Base-by-base conservation (phyloP, 768 basidiomycete species). In the Termitomyces eurrhizus region DNA sequence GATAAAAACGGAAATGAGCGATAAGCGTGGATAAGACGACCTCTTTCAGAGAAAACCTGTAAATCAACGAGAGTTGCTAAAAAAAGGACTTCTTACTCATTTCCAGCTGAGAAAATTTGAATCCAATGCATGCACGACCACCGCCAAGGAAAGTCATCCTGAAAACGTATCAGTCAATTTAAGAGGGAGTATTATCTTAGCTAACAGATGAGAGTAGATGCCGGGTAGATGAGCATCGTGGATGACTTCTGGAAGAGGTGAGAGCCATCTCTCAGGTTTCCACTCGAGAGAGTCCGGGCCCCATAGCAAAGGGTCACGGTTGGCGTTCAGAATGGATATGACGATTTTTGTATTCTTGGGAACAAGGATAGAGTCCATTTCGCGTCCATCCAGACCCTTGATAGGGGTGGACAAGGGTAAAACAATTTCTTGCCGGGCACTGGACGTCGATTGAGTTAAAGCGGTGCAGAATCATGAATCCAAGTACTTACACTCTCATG, bases 201-300 rank as follows among this genome's bases (percentile, higher is more conserved):
- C 73, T 60, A 49, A 75, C 76, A 74, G 51, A 45, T 73, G 69
- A 7, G 76, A 70, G 57, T 78, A 78, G 3, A 77, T 67, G 1
- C 77, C 77, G 5, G 77, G 75, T 14, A 75, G 66, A 35, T 66
- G 69, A n/a, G 74, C 73, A 11, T 72, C 69, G 13, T 53, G 63
- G 5, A 76, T 62, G 37, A 56, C 58, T 35, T 69, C 64, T 2
- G 74, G 77, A 36, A 75, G 69, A 9, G 68, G 67, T 16, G 64
- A 62, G 2, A 77, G 65, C 78, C 78, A 79, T 9, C 78, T 70
- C 63, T 78, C 75, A 1, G 77, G 78, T 62, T 74, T 77, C 75
- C 76, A 78, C 53, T 77, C 74, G 6, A 66, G 42, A 1, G 72
- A 74, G 53, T 79, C 77, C 16, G 66, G 66, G 13, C 78, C 78